Conservation (phyloP, 2,329 filamentous ascomycete species). For the Claviceps cyperi region DNA sequence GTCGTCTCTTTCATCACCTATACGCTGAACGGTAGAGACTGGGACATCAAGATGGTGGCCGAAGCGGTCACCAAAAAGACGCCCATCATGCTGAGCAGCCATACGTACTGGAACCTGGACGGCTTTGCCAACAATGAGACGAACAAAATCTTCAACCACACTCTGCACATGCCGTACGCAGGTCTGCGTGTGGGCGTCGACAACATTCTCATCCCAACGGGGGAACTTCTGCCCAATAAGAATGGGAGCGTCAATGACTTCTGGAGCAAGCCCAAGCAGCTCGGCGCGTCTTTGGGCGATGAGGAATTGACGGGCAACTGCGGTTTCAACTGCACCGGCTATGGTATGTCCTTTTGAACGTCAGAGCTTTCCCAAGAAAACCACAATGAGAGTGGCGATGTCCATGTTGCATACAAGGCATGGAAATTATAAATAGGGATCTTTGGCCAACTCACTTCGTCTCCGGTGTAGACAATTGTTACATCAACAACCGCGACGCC, state of each 20-base stretch:
- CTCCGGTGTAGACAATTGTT: slow-evolving; percentile 44
- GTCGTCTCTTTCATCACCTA: slow-evolving; percentile 64
- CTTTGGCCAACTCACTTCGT: not conserved
- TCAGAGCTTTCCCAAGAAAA: not conserved
- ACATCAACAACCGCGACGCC: slow-evolving; percentile 47
- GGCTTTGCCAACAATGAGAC: slow-evolving; percentile 63
- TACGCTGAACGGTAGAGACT: slow-evolving; percentile 48
- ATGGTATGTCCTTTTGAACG: slow-evolving; percentile 39
- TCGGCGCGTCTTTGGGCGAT: slow-evolving; percentile 54
- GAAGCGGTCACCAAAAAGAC: slow-evolving; percentile 59
- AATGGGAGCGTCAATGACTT: slow-evolving; percentile 61
- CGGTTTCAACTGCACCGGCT: slow-evolving; percentile 68
- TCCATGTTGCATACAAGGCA: too few relatives aligned
- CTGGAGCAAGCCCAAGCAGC: slow-evolving; percentile 67
- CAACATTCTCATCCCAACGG: slow-evolving; percentile 59
- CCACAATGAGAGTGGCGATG: not conserved
- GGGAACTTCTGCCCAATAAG: slow-evolving; percentile 56
- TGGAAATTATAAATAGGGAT: too few relatives aligned
- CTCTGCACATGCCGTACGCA: slow-evolving; percentile 57
- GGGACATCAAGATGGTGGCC: slow-evolving; percentile 61
- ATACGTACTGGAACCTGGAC: slow-evolving; percentile 75
- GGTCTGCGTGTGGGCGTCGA: slow-evolving; percentile 56
- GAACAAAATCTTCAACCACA: slow-evolving; percentile 51
- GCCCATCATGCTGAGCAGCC: slow-evolving; percentile 64
- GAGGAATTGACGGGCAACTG: slow-evolving; percentile 58